Base-by-base conservation (phyloP, 2,329 filamentous ascomycete species). In the Aspergillus aculeatinus region DNA sequence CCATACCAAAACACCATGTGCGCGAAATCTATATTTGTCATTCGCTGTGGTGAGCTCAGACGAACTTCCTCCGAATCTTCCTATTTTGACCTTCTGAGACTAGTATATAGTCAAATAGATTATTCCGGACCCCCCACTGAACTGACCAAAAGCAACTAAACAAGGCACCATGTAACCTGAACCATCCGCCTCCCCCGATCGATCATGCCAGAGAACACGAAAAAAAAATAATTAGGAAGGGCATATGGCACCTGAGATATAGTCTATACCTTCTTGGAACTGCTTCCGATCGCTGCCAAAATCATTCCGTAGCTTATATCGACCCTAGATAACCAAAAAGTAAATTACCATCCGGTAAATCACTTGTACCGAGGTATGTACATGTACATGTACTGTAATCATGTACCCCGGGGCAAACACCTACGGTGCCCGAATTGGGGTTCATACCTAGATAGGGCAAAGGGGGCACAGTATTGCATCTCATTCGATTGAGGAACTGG, bases 161-260 rank as follows among this genome's bases (percentile, higher is more conserved):
- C 39, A 44, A 44, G 53, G 48, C 42, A 48, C 53, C 42, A 55
- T 55, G 53, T 55, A 55, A 55, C 53, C 53, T 55, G 53, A 55
- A 44, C 39, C 33, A 16, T 35, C 14, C 14, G 11, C 33, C 33
- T 35, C 33, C 44, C 44, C 44, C 53, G 53, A 55, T 55, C 53
- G 53, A 55, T 55, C 53, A 55, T 55, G 53, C 53, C 53, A 55
- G 39, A 44, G 25, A 44, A 12, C 33, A 29, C 27, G 27, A 9
- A 2, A 35, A 35, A 35, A 35, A 6, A 12, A 35, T 21, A 1
- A 33, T 33, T 12, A 33, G 31, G 3, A 55, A 39, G 23, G 23
- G 23, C 53, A 55, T 55, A 55, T 55, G 53, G 53, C 53, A 44
- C 33, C 12, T 55, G 42, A 55, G 53, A 55, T 48, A 55, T 48